Evolutionary conservation across 2,329 filamentous ascomycete species (phyloP).

Genomic region (Penicillium occitanis): DNA sequence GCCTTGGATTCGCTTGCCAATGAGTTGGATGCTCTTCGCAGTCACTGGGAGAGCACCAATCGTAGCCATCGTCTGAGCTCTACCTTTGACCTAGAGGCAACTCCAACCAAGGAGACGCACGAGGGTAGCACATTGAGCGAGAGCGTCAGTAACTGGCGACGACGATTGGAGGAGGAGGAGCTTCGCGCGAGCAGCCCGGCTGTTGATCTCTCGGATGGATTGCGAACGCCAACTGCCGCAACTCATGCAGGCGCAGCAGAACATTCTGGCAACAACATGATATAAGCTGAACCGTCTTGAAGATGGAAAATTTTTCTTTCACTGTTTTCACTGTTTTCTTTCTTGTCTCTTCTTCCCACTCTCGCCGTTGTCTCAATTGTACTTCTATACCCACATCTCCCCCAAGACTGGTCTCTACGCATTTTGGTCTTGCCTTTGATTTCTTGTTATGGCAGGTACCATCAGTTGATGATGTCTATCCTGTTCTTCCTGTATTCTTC

Average conservation of each 20-base stretch:
- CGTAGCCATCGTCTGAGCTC: constrained; percentile 91
- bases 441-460: constrained; percentile 28
- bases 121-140: constrained; percentile 58
- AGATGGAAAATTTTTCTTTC: background rate
- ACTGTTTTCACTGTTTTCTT: background rate
- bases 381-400: constrained; percentile 20
- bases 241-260: constrained; percentile 9
- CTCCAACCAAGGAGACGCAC: constrained; percentile 47
- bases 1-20: constrained; percentile 88
- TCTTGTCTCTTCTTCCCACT: background rate
- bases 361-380: constrained; percentile 13
- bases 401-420: constrained; percentile 14
- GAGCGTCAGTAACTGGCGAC: constrained; percentile 76
- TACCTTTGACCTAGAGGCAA: constrained; percentile 79
- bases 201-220: constrained; percentile 25
- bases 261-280: constrained; percentile 34
- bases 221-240: constrained; percentile 25
- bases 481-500: constrained; percentile 15
- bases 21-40: constrained; percentile 85
- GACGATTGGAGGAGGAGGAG: constrained; percentile 66
- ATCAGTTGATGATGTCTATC: constrained; percentile 22
- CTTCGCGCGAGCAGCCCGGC: constrained; percentile 30
- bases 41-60: constrained; percentile 93
- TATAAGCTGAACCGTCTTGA: constrained; percentile 28
- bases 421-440: constrained; percentile 11